Evolutionary conservation across 805 yeast species (phyloP).

Genomic region (Sugiyamaella chiloensis): DNA sequence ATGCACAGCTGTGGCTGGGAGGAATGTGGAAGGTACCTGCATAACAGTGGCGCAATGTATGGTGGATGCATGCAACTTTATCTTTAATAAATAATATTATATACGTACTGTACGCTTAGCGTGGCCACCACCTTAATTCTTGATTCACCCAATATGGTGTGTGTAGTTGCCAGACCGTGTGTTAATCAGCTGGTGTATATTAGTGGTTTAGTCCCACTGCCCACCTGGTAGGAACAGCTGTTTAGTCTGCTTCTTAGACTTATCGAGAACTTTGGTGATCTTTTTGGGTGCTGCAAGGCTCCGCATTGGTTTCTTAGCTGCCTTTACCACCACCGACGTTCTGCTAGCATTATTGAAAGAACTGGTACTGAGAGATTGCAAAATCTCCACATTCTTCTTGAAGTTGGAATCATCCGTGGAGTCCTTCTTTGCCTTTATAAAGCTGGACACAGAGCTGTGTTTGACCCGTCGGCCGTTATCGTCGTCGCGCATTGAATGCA

Average conservation of each 20-base stretch:
- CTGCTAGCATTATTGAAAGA: background rate
- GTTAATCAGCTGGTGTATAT: background rate
- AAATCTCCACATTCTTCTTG: slow-evolving; percentile 10
- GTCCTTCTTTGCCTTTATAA: background rate
- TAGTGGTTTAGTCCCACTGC: background rate
- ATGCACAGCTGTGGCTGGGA: no score
- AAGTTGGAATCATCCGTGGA: background rate
- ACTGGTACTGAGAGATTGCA: slow-evolving; percentile 10
- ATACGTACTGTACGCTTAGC: no score
- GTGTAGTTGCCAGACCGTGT: no score
- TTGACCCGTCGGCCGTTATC: background rate
- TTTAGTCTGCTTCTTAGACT: background rate
- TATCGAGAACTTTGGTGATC: slow-evolving; percentile 5
- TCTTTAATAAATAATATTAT: background rate
- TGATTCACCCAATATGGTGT: no score
- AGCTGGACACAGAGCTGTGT: slow-evolving; percentile 4
- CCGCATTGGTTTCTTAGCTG: background rate
- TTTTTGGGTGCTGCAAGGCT: slow-evolving; percentile 9
- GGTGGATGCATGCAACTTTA: slow-evolving; percentile 6
- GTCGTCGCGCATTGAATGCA: background rate
- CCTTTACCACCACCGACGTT: slow-evolving; percentile 4
- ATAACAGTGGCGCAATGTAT: no score
- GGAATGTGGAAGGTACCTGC: no score
- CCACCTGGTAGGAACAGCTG: slow-evolving; percentile 4
- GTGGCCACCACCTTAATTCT: no score